Percentiles rank a stretch among this genome's conserved stretches.
These are phyloP conservation scores for Backusella liffmaniae DNA, from an alignment of 192 early-diverging fungal species.

Conservation along the genomic window DNA sequence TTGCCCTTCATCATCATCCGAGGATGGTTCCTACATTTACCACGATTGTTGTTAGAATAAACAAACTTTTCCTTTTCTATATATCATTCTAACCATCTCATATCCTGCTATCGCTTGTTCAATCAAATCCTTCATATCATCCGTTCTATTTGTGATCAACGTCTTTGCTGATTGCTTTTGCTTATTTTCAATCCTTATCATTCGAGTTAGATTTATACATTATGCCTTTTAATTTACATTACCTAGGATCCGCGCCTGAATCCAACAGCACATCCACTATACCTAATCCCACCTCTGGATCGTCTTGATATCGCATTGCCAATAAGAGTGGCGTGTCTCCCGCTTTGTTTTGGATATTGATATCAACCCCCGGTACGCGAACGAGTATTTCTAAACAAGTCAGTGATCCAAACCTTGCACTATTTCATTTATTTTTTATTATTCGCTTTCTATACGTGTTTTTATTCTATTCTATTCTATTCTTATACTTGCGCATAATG, in stretches of 20 bases:
- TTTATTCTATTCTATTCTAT: neutral
- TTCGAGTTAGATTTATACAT: neutral
- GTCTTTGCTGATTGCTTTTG: conserved; percentile 17
- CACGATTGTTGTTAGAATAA: no score
- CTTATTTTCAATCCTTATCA: conserved; percentile 29
- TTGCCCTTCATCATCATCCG: conserved; percentile 24
- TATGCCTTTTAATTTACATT: neutral
- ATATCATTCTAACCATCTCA: conserved; percentile 21
- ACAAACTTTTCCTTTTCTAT: neutral
- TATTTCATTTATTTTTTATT: neutral
- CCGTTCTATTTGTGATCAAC: conserved; percentile 18
- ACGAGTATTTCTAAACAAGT: conserved; percentile 59
- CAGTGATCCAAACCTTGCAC: conserved; percentile 55
- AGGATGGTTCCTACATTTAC: neutral
- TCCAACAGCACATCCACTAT: conserved; percentile 59
- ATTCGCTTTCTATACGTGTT: neutral
- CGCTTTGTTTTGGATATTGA: conserved; percentile 51
- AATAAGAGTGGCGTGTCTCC: conserved; percentile 70
- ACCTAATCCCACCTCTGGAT: conserved; percentile 53
- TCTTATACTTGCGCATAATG: conserved; percentile 63
- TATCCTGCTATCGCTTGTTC: conserved; percentile 22
- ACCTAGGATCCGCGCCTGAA: conserved; percentile 52
- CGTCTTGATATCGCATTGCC: conserved; percentile 55
- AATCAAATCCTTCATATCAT: conserved; percentile 37
- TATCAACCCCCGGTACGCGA: conserved; percentile 46